A percentile compares a stretch with the other conserved stretches of the same genome.
These are phyloP conservation scores for Daedaleopsis nitida DNA, from an alignment of 768 basidiomycete species.

Conservation along the genomic window DNA sequence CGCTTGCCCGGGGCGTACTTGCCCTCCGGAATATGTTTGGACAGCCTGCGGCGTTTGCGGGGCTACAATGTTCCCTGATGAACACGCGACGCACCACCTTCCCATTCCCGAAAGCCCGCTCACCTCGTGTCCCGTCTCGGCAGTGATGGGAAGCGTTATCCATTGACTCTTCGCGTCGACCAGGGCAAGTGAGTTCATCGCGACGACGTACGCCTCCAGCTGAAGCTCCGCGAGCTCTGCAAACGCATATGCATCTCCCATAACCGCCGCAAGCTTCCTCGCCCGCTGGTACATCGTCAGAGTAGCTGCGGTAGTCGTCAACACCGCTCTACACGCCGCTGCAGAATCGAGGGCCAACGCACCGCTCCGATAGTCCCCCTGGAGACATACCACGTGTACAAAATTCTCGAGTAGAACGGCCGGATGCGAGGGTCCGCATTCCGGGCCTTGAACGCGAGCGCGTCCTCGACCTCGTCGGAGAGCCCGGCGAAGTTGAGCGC, in stretches of 20 bases:
- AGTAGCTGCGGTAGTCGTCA: constrained; percentile 57
- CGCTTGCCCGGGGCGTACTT: constrained; percentile 62
- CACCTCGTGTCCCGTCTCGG: constrained; percentile 49
- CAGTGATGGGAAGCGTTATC: constrained; percentile 68
- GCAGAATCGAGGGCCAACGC: constrained; percentile 31
- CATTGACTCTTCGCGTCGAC: constrained; percentile 82
- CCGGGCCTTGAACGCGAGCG: constrained; percentile 89
- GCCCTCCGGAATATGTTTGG: constrained; percentile 77
- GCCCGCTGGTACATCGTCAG: constrained; percentile 93
- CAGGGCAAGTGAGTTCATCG: constrained; percentile 86
- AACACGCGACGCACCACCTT: constrained; percentile 5
- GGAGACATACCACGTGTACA: constrained; percentile 92
- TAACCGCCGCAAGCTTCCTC: constrained; percentile 62
- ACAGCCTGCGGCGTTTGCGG: constrained; percentile 71
- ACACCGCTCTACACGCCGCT: not conserved
- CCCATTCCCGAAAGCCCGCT: constrained; percentile 19
- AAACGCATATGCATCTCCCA: constrained; percentile 37
- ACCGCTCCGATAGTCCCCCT: constrained; percentile 92
- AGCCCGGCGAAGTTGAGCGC: constrained; percentile 84
- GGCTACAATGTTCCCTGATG: constrained; percentile 40
- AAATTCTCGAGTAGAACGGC: constrained; percentile 85
- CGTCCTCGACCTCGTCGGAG: constrained; percentile 83
- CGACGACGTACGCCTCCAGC: constrained; percentile 78
- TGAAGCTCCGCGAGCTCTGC: constrained; percentile 66
- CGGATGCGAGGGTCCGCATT: constrained; percentile 86